Evolutionary conservation across 495 filamentous ascomycete species (phyloP).

Genomic region (Talaromyces proteolyticus): DNA sequence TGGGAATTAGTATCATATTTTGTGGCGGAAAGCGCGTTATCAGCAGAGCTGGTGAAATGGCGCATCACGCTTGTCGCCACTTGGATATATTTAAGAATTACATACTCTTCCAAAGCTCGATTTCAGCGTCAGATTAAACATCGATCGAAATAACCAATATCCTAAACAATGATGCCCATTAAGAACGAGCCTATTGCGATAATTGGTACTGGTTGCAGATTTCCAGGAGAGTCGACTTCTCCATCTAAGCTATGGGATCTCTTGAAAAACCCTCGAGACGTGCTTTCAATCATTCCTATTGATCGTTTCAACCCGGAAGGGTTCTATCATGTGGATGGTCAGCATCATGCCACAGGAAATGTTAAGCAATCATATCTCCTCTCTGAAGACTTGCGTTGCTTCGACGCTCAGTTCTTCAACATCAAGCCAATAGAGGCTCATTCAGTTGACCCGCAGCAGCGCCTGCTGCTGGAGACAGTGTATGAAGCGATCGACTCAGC

Average conservation of each 20-base stretch:
- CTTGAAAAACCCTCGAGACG: conserved; percentile 23
- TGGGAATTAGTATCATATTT: too few relatives aligned
- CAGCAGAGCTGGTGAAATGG: too few relatives aligned
- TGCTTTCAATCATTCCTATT: conserved; percentile 26
- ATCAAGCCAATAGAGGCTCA: conserved; percentile 51
- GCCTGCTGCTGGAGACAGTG: conserved; percentile 49
- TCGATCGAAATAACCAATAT: too few relatives aligned
- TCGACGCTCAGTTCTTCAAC: conserved; percentile 54
- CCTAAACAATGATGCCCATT: too few relatives aligned
- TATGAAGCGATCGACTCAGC: conserved; percentile 57
- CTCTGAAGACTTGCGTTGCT: conserved; percentile 32
- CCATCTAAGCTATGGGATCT: conserved; percentile 32
- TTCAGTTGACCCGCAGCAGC: conserved; percentile 45
- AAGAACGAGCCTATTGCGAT: conserved; percentile 42
- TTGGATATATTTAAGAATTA: too few relatives aligned
- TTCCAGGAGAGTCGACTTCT: conserved; percentile 41
- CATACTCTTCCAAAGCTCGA: too few relatives aligned
- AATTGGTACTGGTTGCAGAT: conserved; percentile 44
- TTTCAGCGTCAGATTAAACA: too few relatives aligned
- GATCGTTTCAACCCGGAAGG: conserved; percentile 33
- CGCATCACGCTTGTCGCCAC: too few relatives aligned
- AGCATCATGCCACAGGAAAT: conserved; percentile 30
- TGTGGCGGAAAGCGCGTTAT: too few relatives aligned
- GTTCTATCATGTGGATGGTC: conserved; percentile 29
- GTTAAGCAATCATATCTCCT: conserved; percentile 39